Evolutionary conservation across 371 early-diverging fungal genomes (phyloP).

Genomic region (Cokeromyces recurvatus): DNA sequence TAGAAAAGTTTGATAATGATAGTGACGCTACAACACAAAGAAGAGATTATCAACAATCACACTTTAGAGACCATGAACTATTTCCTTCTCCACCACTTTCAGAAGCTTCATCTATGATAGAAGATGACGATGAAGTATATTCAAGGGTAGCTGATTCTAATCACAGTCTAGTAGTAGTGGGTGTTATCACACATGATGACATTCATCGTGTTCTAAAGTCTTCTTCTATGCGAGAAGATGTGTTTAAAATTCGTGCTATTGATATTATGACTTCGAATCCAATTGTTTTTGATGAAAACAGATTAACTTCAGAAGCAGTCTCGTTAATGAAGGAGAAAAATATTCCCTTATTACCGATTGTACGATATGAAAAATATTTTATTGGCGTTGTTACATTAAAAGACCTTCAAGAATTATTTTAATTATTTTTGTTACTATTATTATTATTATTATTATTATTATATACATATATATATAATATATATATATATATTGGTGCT

Average conservation of each 20-base stretch:
- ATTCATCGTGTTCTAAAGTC: slow-evolving; percentile 34
- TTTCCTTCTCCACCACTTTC: slow-evolving; percentile 29
- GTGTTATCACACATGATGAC: slow-evolving; percentile 42
- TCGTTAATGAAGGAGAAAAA: slow-evolving; percentile 23
- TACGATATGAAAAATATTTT: slow-evolving; percentile 19
- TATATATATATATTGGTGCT: too few relatives aligned
- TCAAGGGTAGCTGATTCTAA: background rate
- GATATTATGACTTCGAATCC: slow-evolving; percentile 40
- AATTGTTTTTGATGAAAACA: slow-evolving; percentile 18
- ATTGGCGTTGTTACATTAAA: slow-evolving; percentile 40
- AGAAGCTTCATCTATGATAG: slow-evolving; percentile 14
- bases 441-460: background rate
- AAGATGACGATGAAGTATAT: slow-evolving; percentile 3
- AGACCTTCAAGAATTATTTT: slow-evolving; percentile 44
- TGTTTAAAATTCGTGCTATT: slow-evolving; percentile 34
- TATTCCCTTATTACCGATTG: slow-evolving; percentile 36
- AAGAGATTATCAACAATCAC: background rate
- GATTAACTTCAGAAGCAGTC: slow-evolving; percentile 37
- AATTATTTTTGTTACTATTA: slow-evolving; percentile 1
- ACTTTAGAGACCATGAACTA: background rate
- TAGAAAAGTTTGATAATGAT: background rate
- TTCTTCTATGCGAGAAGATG: slow-evolving; percentile 21
- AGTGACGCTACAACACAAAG: background rate
- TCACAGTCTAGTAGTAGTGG: slow-evolving; percentile 21
- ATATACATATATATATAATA: background rate